Percentiles rank a stretch among this genome's conserved stretches.
Conservation (phyloP, 257 asterid genomes). For the Parsonsia alboflavescens region DNA sequence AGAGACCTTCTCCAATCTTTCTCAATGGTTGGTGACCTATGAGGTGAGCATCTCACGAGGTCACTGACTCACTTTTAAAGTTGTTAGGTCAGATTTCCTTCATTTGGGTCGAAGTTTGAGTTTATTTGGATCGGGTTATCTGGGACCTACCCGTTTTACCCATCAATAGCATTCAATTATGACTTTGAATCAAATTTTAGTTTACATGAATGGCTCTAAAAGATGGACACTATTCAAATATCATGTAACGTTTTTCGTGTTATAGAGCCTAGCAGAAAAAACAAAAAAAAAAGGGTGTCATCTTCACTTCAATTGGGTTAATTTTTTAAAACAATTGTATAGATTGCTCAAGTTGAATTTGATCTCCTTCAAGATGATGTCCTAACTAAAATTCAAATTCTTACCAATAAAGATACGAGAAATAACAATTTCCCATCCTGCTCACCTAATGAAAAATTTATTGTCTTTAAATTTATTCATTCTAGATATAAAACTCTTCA, state of each 20-base stretch:
- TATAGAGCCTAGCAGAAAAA: constrained; percentile 66
- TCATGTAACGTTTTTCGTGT: constrained; percentile 44
- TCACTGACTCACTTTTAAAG: no score
- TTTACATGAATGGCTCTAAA: constrained; percentile 57
- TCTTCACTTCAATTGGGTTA: constrained; percentile 69
- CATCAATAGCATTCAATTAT: constrained; percentile 52
- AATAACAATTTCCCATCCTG: constrained; percentile 72
- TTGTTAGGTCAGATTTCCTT: no score
- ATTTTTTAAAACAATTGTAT: constrained; percentile 44
- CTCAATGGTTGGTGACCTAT: no score
- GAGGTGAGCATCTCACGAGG: no score
- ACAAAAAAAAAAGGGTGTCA: no score
- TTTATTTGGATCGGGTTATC: no score
- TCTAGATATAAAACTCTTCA: constrained; percentile 72
- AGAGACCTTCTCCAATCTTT: no score
- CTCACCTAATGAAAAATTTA: no score
- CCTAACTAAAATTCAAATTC: constrained; percentile 43
- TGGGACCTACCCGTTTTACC: no score
- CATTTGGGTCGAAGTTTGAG: no score
- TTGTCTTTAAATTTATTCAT: constrained; percentile 38
- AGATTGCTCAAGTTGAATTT: constrained; percentile 65
- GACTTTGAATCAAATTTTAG: constrained; percentile 43
- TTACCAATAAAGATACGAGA: constrained; percentile 55
- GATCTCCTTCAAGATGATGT: constrained; percentile 23
- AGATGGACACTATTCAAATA: constrained; percentile 50